Evolutionary conservation across 805 yeast genomes (phyloP).

Genomic region (Kazachstania kunashirensis): DNA sequence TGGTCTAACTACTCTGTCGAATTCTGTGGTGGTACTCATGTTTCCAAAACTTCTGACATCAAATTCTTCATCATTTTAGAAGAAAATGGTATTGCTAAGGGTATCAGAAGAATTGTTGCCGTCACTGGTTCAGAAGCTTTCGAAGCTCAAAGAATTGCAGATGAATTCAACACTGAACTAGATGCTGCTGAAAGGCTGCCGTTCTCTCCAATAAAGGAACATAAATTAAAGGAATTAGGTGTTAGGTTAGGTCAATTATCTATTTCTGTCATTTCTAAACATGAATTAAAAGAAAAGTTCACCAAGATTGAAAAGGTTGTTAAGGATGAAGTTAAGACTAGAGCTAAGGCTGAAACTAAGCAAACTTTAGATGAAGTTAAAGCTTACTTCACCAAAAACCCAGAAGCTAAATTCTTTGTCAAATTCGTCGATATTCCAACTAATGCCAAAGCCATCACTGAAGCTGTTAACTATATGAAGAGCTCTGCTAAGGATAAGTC

Average conservation of each 20-base stretch:
- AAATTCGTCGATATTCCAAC: constrained; percentile 61
- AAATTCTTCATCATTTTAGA: constrained; percentile 83
- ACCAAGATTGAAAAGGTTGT: constrained; percentile 72
- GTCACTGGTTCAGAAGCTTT: constrained; percentile 88
- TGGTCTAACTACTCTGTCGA: constrained; percentile 81
- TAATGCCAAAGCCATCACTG: constrained; percentile 89
- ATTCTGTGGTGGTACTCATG: constrained; percentile 99
- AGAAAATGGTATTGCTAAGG: constrained; percentile 97
- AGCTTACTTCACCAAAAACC: constrained; percentile 48
- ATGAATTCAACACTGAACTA: constrained; percentile 55
- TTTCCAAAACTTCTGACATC: constrained; percentile 83
- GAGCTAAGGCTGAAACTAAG: constrained; percentile 82
- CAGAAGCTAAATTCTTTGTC: constrained; percentile 50
- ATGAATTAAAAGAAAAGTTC: constrained; percentile 63
- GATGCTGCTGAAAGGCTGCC: constrained; percentile 51
- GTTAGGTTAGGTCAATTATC: constrained; percentile 74
- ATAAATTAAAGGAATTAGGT: constrained; percentile 71
- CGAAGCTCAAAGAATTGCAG: constrained; percentile 79
- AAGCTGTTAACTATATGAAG: constrained; percentile 78
- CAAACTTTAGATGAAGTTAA: constrained; percentile 70
- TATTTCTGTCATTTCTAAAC: constrained; percentile 75
- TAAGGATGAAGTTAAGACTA: constrained; percentile 78
- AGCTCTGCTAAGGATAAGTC: constrained; percentile 65
- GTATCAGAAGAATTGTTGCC: constrained; percentile 95
- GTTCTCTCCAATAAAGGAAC: constrained; percentile 71